These are phyloP conservation scores for Penicillium sp. DNA, from an alignment of 2,329 filamentous ascomycete species.

Conservation along the genomic window DNA sequence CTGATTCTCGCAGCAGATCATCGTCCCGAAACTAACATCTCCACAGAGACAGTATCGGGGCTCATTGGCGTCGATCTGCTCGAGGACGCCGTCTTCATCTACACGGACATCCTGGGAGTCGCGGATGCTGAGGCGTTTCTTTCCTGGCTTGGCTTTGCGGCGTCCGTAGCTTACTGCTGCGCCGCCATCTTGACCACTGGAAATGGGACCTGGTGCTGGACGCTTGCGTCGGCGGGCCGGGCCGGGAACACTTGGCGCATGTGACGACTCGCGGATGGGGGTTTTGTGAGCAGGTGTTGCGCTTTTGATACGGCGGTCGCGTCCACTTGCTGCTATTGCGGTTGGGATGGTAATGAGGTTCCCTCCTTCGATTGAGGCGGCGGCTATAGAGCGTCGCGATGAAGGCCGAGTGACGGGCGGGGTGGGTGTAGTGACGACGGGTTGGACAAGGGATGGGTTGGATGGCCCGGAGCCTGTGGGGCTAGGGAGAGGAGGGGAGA, in stretches of 20 bases:
- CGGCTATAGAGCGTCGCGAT: slow-evolving; percentile 34
- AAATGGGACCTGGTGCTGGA: slow-evolving; percentile 61
- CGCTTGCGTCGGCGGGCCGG: slow-evolving; percentile 54
- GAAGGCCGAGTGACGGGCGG: slow-evolving; percentile 36
- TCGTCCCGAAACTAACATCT: slow-evolving; percentile 63
- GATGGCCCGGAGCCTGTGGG: slow-evolving; percentile 28
- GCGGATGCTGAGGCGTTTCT: slow-evolving; percentile 39
- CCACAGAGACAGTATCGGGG: slow-evolving; percentile 64
- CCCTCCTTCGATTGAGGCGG: slow-evolving; percentile 30
- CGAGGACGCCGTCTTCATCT: slow-evolving; percentile 50
- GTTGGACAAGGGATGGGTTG: slow-evolving; percentile 20
- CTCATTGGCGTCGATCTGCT: slow-evolving; percentile 61
- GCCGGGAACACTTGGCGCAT: slow-evolving; percentile 34
- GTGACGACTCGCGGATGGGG: slow-evolving; percentile 44
- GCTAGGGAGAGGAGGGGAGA: slow-evolving; percentile 26
- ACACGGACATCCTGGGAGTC: slow-evolving; percentile 47
- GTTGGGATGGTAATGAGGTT: slow-evolving; percentile 8
- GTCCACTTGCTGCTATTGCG: slow-evolving; percentile 20
- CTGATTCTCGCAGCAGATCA: slow-evolving; percentile 65
- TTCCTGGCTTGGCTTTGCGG: slow-evolving; percentile 55
- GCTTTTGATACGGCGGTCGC: slow-evolving; percentile 45
- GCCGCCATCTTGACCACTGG: slow-evolving; percentile 57
- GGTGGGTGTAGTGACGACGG: slow-evolving; percentile 27
- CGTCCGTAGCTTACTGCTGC: slow-evolving; percentile 62
- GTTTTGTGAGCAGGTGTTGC: slow-evolving; percentile 42